Percentiles rank a stretch among this genome's conserved stretches.
Conservation (phyloP, 139 green algal genomes). For the Tetratostichococcus sp. region DNA sequence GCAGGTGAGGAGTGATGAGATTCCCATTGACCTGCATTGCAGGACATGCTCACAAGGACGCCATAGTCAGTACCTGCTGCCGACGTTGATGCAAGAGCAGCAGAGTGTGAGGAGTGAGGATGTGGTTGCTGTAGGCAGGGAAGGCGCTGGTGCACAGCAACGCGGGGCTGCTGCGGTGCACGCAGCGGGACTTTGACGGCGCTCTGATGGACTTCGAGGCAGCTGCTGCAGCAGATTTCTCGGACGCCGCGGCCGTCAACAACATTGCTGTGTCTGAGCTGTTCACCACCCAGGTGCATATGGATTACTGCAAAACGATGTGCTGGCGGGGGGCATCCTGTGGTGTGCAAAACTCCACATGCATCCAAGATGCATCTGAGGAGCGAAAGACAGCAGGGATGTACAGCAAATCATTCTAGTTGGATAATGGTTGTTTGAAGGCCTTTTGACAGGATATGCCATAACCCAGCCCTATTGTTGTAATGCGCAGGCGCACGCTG, state of each 20-base stretch:
- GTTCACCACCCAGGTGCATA: slow-evolving; percentile 25
- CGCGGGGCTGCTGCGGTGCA: slow-evolving; percentile 24
- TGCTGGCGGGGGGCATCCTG: too few species aligned
- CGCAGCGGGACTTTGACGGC: slow-evolving; percentile 25
- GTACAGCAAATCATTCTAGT: too few species aligned
- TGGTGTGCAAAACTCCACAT: too few species aligned
- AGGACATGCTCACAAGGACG: too few species aligned
- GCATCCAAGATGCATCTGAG: too few species aligned
- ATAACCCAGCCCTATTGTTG: too few species aligned
- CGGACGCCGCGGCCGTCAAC: slow-evolving; percentile 13
- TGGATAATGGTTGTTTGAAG: too few species aligned
- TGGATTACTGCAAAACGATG: too few species aligned
- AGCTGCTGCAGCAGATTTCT: not conserved
- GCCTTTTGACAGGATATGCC: too few species aligned
- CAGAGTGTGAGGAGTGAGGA: not conserved
- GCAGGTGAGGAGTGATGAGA: not conserved
- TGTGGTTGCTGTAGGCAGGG: not conserved
- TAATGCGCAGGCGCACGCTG: not conserved
- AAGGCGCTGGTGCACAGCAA: slow-evolving; percentile 8
- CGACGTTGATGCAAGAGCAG: too few species aligned
- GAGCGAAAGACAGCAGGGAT: too few species aligned
- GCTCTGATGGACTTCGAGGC: slow-evolving; percentile 21
- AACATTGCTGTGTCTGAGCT: slow-evolving; percentile 23
- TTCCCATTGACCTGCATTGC: not conserved
- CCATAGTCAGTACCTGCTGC: too few species aligned